phyloP scores from a whole-genome alignment of 192 early-diverging fungal species.

The Glomus cerebriforme region DNA sequence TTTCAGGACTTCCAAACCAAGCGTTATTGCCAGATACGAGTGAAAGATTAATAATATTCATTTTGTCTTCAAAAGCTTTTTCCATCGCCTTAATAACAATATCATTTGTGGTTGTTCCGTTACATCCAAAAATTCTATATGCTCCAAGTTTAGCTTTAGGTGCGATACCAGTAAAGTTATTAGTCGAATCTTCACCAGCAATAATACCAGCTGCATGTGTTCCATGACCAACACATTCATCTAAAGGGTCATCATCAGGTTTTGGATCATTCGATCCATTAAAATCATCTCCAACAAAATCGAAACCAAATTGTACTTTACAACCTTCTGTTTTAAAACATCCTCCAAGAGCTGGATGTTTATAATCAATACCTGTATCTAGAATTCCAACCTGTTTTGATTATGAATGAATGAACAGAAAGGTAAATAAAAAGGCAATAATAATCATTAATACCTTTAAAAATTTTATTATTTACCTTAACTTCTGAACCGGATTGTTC shows the following conservation, averaged over 20 bases:
- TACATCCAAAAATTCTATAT: constrained; percentile 85
- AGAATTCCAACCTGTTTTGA: constrained; percentile 53
- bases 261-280: constrained; percentile 35
- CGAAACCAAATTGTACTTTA: constrained; percentile 61
- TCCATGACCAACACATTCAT: constrained; percentile 66
- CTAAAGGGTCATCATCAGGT: constrained; percentile 58
- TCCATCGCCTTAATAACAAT: constrained; percentile 79
- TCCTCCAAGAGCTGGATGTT: constrained; percentile 65
- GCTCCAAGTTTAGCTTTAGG: constrained; percentile 74
- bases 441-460: background rate
- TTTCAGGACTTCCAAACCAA: constrained; percentile 62
- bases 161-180: constrained; percentile 72
- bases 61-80: constrained; percentile 68
- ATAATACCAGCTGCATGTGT: constrained; percentile 74
- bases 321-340: constrained; percentile 65
- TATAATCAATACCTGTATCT: constrained; percentile 59
- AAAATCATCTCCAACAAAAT: constrained; percentile 63
- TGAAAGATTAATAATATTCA: constrained; percentile 86
- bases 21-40: constrained; percentile 65
- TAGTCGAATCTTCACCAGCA: constrained; percentile 58
- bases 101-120: constrained; percentile 66
- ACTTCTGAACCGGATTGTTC: background rate
- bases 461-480: background rate
- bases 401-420: background rate
- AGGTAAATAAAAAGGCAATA: background rate